These are phyloP conservation scores for Aspergillus pseudotamarii DNA, from an alignment of 2,329 filamentous ascomycete genomes.

Conservation along the genomic window DNA sequence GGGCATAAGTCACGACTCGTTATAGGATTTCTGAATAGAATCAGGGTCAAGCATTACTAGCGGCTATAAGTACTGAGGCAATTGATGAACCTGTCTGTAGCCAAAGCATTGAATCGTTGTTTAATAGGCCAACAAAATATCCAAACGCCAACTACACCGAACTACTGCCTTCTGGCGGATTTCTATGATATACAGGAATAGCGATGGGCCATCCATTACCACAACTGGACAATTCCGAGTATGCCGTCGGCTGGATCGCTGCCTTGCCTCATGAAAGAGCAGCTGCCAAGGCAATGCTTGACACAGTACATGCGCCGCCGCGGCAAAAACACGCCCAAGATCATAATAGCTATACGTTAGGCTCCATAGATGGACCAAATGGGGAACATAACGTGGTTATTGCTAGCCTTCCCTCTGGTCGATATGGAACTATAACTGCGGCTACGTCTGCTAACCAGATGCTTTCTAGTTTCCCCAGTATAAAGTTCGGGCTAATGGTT, in stretches of 20 bases:
- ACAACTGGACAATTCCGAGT: neutral
- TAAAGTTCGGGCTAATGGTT: constrained; percentile 8
- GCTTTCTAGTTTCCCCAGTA: neutral
- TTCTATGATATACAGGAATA: neutral
- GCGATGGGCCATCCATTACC: neutral
- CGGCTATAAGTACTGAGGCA: neutral
- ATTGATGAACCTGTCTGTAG: neutral
- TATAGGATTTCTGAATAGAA: neutral
- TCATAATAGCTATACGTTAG: neutral
- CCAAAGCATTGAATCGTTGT: neutral
- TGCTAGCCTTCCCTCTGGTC: constrained; percentile 4
- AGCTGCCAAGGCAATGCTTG: neutral
- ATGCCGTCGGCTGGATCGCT: constrained; percentile 1
- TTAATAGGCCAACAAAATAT: neutral
- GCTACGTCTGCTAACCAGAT: neutral
- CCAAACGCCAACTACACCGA: neutral
- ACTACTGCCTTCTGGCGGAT: neutral
- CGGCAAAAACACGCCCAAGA: neutral
- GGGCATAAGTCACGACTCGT: neutral
- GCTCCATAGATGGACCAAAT: neutral
- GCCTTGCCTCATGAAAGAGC: neutral
- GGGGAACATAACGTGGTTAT: constrained; percentile 8
- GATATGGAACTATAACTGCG: constrained; percentile 2
- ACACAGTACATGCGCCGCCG: neutral
- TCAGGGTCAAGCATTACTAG: too few species aligned